Conservation (phyloP, 192 early-diverging fungal species). For the Coemansia sp. region DNA sequence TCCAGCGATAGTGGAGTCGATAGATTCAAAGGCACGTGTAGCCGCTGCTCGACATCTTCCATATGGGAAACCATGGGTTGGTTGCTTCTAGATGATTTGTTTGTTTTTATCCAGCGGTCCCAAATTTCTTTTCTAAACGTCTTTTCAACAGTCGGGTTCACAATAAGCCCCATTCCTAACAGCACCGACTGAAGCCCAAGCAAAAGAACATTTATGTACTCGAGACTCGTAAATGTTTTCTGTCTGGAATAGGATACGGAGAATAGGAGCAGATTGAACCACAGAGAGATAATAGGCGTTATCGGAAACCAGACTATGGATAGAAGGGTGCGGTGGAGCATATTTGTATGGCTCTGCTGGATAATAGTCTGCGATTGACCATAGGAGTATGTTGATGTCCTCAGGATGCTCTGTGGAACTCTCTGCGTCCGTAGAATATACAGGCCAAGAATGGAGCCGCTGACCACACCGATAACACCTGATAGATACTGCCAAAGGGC, state of each 20-base stretch:
- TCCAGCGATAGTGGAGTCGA: background rate
- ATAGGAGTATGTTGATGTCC: conserved; percentile 8
- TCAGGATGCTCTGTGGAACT: conserved; percentile 7
- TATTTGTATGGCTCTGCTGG: conserved; percentile 7
- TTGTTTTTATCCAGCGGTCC: background rate
- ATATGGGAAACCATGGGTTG: background rate
- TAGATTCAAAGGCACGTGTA: background rate
- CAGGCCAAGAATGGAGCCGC: conserved; percentile 7
- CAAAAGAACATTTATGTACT: conserved; percentile 30
- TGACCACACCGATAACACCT: conserved; percentile 30
- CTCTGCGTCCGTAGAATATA: conserved; percentile 28
- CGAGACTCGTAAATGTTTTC: conserved; percentile 16
- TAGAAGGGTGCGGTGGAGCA: conserved; percentile 27
- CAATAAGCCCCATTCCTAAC: conserved; percentile 31
- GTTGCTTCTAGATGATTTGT: background rate
- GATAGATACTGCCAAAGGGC: conserved; percentile 32
- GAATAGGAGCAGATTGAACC: conserved; percentile 31
- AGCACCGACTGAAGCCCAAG: conserved; percentile 36
- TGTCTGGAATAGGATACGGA: conserved; percentile 26
- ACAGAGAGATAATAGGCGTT: conserved; percentile 37
- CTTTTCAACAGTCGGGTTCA: conserved; percentile 26
- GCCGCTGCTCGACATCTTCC: background rate
- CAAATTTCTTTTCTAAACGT: conserved; percentile 1
- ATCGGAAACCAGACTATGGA: conserved; percentile 47
- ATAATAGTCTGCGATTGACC: background rate